Conservation (phyloP, 208 protist species). For the Wallacemonas collosoma region DNA sequence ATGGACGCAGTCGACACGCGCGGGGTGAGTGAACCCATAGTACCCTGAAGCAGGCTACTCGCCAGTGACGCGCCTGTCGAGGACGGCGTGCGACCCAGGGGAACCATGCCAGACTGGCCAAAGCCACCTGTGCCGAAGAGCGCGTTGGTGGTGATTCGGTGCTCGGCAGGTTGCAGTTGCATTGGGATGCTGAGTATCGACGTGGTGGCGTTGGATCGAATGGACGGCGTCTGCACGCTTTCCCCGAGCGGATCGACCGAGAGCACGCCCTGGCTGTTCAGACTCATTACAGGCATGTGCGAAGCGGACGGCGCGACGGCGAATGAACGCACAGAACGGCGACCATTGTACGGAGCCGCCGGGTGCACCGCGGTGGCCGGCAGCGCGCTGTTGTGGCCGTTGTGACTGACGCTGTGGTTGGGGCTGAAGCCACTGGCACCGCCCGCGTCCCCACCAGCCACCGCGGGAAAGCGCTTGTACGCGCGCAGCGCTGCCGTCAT, state of each 20-base stretch:
- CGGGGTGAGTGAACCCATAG: background rate
- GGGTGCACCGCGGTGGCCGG: background rate
- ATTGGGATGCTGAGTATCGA: constrained; percentile 7
- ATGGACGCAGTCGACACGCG: constrained; percentile 1
- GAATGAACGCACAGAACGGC: constrained; percentile 1
- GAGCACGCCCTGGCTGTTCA: constrained; percentile 8
- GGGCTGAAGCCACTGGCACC: background rate
- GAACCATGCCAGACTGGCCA: background rate
- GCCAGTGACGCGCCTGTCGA: background rate
- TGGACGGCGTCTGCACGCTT: background rate
- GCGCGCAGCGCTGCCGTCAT: background rate
- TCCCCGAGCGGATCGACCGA: constrained; percentile 2
- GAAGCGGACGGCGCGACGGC: background rate
- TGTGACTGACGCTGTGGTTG: background rate
- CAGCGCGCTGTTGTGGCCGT: background rate
- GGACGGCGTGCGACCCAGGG: background rate
- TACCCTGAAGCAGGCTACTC: background rate
- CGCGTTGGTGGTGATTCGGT: constrained; percentile 3
- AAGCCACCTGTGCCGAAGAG: constrained; percentile 11
- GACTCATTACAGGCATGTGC: background rate
- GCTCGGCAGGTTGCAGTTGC: constrained; percentile 9
- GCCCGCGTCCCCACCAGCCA: too few species aligned
- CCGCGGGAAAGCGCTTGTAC: background rate
- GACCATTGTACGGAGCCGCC: background rate
- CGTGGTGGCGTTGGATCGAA: background rate